Evolutionary conservation across 2,329 filamentous ascomycete genomes (phyloP), one percentile per base, ranked within the genome.

Genomic region (Dactylellina leptospora): DNA sequence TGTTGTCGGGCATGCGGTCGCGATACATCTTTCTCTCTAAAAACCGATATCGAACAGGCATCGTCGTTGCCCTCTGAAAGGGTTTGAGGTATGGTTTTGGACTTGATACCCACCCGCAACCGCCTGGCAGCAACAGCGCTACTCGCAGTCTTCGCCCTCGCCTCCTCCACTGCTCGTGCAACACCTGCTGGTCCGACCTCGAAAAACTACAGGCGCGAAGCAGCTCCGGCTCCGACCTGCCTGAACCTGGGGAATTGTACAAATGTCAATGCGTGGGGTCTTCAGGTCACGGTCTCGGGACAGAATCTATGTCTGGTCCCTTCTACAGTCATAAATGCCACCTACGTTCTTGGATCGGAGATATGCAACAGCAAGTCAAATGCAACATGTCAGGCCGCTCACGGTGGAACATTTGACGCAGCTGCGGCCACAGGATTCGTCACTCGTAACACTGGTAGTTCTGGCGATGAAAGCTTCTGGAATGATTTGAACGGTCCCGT

Each of bases 231-330:
- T 6, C 66, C 66, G 11, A 44, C 60, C 38, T 71, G 66, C 45
- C 51, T 71, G 18, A 71, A 71, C 56, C 58, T 71, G 10, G 47
- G 54, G 27, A 71, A 71, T 36, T 71, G 66, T 42, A 71, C 66
- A 22, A 71, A 71, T 48, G 66, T 71, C 36, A 53, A 71, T 36
- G 66, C 66, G 16, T 71, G 66, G 66, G 66, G 66, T 4, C 30
- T 71, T 11, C 66, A 71, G 40, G 44, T 71, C 42, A 56, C 61
- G 27, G 42, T 71, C 10, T 51, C 66, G 11, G 27, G 58, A 6
- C 66, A 71, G 44, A 63, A 44, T 28, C 40, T 71, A 16, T 71
- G 66, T 27, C 58, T 71, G 18, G 66, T 63, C 8, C 66, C 66
- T 27, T 71, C 66, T 1, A 71, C 66, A 30, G 66, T 71, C 47